Percentiles rank a stretch among this genome's conserved stretches.
These are phyloP conservation scores for Xylaria hypoxylon DNA, from an alignment of 2,329 filamentous ascomycete genomes.

Conservation along the genomic window DNA sequence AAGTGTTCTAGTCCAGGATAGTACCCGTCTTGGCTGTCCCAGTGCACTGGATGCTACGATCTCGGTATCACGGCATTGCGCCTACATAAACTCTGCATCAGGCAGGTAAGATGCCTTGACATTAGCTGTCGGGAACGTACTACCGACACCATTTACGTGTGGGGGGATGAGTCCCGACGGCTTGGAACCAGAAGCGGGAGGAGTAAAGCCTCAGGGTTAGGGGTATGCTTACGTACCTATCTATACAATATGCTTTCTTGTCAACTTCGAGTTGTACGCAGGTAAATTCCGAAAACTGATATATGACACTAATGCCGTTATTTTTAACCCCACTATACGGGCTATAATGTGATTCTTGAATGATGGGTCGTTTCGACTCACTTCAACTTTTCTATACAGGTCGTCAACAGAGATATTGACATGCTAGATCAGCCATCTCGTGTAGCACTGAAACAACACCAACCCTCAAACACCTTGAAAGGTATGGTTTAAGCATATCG, in stretches of 20 bases:
- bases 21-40: not conserved
- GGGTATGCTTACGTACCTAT: slow-evolving; percentile 12
- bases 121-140: not conserved
- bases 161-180: slow-evolving; percentile 15
- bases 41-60: not conserved
- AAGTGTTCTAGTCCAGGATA: slow-evolving; percentile 4
- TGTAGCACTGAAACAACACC: not conserved
- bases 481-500: not conserved
- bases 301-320: not conserved
- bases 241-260: not conserved
- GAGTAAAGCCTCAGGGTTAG: slow-evolving; percentile 4
- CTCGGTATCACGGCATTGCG: slow-evolving; percentile 8
- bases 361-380: not conserved
- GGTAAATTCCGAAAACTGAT: not conserved
- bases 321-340: not conserved
- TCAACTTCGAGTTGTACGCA: not conserved
- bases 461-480: not conserved
- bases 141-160: slow-evolving; percentile 3
- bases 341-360: not conserved
- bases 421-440: not conserved
- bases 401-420: not conserved
- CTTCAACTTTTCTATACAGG: not conserved
- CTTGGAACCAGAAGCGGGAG: slow-evolving; percentile 15
- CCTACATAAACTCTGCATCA: slow-evolving; percentile 17
- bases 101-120: slow-evolving; percentile 5